Conservation (phyloP, 1,284 basidiomycete species). For the Xerocomus amazonicus region DNA sequence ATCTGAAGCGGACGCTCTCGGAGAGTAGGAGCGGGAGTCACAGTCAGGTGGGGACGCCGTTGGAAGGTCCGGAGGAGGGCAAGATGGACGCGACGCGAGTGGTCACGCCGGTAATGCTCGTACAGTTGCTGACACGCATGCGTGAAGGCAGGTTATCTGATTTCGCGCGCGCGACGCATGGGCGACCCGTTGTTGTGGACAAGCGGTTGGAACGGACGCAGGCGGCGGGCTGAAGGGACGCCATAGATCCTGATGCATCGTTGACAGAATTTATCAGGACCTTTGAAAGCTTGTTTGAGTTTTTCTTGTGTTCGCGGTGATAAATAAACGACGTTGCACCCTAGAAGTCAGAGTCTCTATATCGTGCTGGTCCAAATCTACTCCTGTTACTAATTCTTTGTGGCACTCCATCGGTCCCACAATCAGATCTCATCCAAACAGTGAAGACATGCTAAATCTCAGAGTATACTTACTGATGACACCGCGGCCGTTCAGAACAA, state of each 20-base stretch:
- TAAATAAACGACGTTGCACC: too few species aligned
- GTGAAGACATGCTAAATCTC: too few species aligned
- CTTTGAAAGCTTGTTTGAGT: too few species aligned
- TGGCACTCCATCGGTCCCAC: too few species aligned
- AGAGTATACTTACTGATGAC: too few species aligned
- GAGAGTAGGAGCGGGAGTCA: slow-evolving; percentile 25
- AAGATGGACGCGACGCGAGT: slow-evolving; percentile 19
- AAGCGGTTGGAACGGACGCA: slow-evolving; percentile 67
- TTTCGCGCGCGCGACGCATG: slow-evolving; percentile 50
- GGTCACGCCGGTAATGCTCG: slow-evolving; percentile 54
- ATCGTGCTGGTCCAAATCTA: too few species aligned
- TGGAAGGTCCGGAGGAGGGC: slow-evolving; percentile 8
- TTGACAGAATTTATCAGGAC: too few species aligned
- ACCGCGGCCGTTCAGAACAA: too few species aligned
- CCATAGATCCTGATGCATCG: neutral
- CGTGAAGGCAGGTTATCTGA: slow-evolving; percentile 64
- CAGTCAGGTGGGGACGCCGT: slow-evolving; percentile 23
- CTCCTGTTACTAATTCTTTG: too few species aligned
- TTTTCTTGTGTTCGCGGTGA: too few species aligned
- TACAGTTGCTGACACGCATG: slow-evolving; percentile 60
- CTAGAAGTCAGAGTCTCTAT: too few species aligned
- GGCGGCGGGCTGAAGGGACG: slow-evolving; percentile 44
- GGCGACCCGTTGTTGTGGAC: slow-evolving; percentile 52
- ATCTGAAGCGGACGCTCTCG: slow-evolving; percentile 21
- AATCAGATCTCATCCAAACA: too few species aligned